These are phyloP conservation scores for Cardamine resedifolia DNA, from an alignment of 345 rosid genomes.

Conservation along the genomic window DNA sequence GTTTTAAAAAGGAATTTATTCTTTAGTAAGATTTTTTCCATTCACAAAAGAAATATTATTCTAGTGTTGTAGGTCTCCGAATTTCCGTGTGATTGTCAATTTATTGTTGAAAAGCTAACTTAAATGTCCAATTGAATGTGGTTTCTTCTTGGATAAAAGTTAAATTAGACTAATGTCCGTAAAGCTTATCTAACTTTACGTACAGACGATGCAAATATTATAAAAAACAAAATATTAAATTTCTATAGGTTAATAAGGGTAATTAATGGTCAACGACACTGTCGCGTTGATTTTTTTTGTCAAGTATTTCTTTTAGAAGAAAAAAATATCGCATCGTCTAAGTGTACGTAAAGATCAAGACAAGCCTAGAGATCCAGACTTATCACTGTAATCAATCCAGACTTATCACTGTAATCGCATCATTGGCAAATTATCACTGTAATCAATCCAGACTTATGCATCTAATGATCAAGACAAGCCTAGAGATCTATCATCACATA, in stretches of 20 bases:
- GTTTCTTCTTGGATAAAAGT: slow-evolving; percentile 35
- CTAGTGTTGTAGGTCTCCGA: slow-evolving; percentile 14
- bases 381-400: too few relatives aligned
- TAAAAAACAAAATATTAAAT: too few relatives aligned
- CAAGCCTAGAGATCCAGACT: too few relatives aligned
- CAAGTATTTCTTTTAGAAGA: neutral
- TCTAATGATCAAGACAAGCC: too few relatives aligned
- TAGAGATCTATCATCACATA: too few relatives aligned
- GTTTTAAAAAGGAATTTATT: too few relatives aligned
- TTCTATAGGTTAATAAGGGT: neutral
- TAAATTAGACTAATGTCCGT: slow-evolving; percentile 18
- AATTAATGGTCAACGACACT: slow-evolving; percentile 27
- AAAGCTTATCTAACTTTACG: slow-evolving; percentile 24
- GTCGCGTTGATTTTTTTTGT: neutral
- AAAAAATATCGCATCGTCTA: slow-evolving; percentile 30
- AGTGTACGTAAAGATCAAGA: too few relatives aligned
- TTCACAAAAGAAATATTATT: neutral
- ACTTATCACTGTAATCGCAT: too few relatives aligned
- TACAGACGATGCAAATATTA: slow-evolving; percentile 15
- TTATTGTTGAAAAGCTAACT: slow-evolving; percentile 11
- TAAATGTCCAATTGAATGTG: slow-evolving; percentile 33
- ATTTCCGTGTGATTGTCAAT: slow-evolving; percentile 10
- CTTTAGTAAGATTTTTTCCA: too few relatives aligned
- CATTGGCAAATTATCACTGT: too few relatives aligned
- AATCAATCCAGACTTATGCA: too few relatives aligned